Conservation (phyloP, 257 asterid genomes). For the Asclepias syriaca region DNA sequence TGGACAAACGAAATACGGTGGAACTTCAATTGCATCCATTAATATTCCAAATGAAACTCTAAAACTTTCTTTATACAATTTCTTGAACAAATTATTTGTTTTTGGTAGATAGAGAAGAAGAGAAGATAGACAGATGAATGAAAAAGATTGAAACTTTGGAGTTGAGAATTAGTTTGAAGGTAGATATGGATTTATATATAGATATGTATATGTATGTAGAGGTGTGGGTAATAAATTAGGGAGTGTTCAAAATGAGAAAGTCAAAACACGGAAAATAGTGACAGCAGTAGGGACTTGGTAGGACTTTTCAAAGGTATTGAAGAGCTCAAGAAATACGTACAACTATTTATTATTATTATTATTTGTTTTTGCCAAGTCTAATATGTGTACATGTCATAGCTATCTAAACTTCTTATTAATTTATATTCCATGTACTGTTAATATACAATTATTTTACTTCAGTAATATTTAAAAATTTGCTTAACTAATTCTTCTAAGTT, state of each 20-base stretch:
- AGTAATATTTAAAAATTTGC: too few species aligned
- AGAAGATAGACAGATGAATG: neutral
- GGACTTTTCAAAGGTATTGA: constrained; percentile 5
- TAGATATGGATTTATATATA: neutral
- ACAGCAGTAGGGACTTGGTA: neutral
- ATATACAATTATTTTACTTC: too few species aligned
- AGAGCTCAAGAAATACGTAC: constrained; percentile 8
- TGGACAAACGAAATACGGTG: constrained; percentile 75
- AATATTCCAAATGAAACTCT: constrained; percentile 3
- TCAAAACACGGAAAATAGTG: constrained; percentile 47
- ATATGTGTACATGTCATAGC: neutral
- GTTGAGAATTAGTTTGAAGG: constrained; percentile 28
- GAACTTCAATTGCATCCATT: constrained; percentile 59
- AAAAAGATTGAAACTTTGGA: too few species aligned
- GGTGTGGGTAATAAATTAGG: neutral
- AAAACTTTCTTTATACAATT: too few species aligned
- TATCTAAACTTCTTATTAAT: neutral
- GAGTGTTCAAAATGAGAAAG: constrained; percentile 26
- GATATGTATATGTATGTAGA: too few species aligned
- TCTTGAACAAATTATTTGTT: too few species aligned
- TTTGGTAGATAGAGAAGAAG: neutral
- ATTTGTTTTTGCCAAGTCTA: neutral
- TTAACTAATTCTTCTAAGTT: too few species aligned
- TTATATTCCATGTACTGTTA: too few species aligned
- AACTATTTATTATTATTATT: constrained; percentile 13